Percentiles rank a stretch among this genome's conserved stretches.
Conservation (phyloP, 176 grass and related monocot genomes). For the Carex scoparia region DNA sequence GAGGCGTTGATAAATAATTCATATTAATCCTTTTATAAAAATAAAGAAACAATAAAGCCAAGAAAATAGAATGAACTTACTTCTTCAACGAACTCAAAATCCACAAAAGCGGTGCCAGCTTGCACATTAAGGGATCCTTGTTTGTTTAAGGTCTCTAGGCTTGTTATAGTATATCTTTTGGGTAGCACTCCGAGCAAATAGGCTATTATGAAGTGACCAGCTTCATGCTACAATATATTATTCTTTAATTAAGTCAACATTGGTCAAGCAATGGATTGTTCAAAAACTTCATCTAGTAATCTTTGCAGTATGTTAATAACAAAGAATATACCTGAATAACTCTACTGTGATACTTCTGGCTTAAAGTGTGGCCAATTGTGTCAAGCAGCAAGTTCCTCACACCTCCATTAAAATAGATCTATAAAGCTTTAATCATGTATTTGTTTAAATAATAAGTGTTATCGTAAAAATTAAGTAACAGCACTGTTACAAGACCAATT, state of each 20-base stretch:
- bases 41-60: background rate
- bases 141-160: conserved; percentile 58
- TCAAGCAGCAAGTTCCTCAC: conserved; percentile 73
- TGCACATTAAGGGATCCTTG: conserved; percentile 70
- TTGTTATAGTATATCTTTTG: conserved; percentile 69
- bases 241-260: background rate
- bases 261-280: background rate
- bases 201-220: conserved; percentile 83
- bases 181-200: conserved; percentile 82
- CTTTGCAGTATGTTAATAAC: background rate
- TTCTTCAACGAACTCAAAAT: conserved; percentile 80
- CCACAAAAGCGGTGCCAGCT: conserved; percentile 90
- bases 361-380: conserved; percentile 63
- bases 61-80: conserved; percentile 37
- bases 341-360: conserved; percentile 73
- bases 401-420: conserved; percentile 71
- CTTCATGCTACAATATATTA: conserved; percentile 64
- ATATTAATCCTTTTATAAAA: background rate
- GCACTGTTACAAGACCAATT: too few relatives aligned
- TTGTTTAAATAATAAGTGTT: conserved; percentile 24
- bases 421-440: conserved; percentile 47
- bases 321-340: conserved; percentile 65
- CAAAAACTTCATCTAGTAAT: background rate
- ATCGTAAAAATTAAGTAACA: too few relatives aligned
- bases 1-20: too few relatives aligned